Percentiles rank a stretch among this genome's conserved stretches.
Conservation (phyloP, 2,329 filamentous ascomycete species). For the Cladosporium oxysporum region DNA sequence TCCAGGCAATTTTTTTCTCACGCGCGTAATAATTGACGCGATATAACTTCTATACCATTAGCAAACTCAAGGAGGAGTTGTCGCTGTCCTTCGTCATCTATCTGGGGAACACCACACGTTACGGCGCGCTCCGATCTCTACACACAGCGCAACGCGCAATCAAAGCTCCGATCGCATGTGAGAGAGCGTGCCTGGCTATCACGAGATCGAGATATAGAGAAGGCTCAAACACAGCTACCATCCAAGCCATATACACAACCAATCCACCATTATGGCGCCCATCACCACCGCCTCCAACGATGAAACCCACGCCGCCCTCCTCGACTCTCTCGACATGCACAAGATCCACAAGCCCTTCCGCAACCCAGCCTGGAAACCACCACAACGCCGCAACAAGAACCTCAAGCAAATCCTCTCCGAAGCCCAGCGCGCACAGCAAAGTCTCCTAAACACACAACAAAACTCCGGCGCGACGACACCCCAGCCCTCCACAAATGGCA, state of each 20-base stretch:
- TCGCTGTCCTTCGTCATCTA: constrained; percentile 14
- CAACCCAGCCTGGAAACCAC: constrained; percentile 85
- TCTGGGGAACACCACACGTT: constrained; percentile 16
- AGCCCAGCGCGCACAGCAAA: constrained; percentile 85
- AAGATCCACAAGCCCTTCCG: constrained; percentile 85
- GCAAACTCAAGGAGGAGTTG: constrained; percentile 13
- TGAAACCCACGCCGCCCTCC: constrained; percentile 75
- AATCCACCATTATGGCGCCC: constrained; percentile 50
- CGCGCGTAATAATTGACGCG: not conserved
- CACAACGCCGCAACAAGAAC: constrained; percentile 97
- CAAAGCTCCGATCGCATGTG: constrained; percentile 20
- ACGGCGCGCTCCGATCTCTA: constrained; percentile 12
- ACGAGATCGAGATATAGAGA: not conserved
- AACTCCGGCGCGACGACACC: constrained; percentile 77
- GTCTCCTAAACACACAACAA: constrained; percentile 72
- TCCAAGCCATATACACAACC: not conserved
- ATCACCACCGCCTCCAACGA: constrained; percentile 73
- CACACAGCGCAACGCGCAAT: constrained; percentile 12
- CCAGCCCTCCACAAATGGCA: constrained; percentile 39
- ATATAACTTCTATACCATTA: constrained; percentile 5
- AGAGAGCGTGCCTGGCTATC: constrained; percentile 3
- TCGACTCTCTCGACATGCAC: constrained; percentile 91
- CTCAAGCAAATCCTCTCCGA: constrained; percentile 95
- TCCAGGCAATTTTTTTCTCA: not conserved
- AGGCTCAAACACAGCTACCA: not conserved